Base-by-base conservation (phyloP, 1,284 basidiomycete genomes). In the Mycosarcoma mackinlayi region DNA sequence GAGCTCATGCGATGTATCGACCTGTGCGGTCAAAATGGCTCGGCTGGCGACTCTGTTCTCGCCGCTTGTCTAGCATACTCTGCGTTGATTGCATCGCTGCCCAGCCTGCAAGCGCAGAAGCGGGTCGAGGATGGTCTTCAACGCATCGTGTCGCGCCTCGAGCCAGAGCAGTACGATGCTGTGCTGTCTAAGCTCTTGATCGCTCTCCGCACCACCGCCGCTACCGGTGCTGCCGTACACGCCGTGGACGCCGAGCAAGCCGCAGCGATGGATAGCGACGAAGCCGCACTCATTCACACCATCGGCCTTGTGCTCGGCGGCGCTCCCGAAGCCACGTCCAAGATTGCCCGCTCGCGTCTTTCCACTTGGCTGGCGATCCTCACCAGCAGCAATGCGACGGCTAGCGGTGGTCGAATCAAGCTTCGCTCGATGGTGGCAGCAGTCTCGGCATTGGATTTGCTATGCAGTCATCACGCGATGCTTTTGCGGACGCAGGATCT, bases 391-490 rank as follows among this genome's bases (percentile, higher is more conserved):
- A 11, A 11, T 1, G 31, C 50, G 21, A 28, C 21, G 4, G 14
- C 44, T 7, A 21, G 21, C n/a, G 50, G 44, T 8, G 44, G 39
- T 13, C 25, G 3, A 3, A 23, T 45, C 47, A 50, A 19, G 2
- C 31, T 24, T 4, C 59, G 37, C 34, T 52, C 47, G 11, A 39
- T 42, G 19, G 56, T 59, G 6, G 51, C 63, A 8, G 31, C 34
- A 3, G 42, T 55, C 19, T 25, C 35, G 14, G 47, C 61, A 19
- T 25, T 75, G 9, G 64, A 59, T 10, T 5, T 19, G 28, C 50
- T 77, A 9, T 71, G 67, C 39, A 48, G 65, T 30, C 33, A 65
- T 30, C 60, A 64, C 13, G 69, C 64, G 35, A 64, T 65, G 69
- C 46, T 72, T 6, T 44, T 72, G 24, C 59, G 64, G 1, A 42